phyloP scores from a whole-genome alignment of 2,329 filamentous ascomycete genomes.

The Anisogramma anomala region DNA sequence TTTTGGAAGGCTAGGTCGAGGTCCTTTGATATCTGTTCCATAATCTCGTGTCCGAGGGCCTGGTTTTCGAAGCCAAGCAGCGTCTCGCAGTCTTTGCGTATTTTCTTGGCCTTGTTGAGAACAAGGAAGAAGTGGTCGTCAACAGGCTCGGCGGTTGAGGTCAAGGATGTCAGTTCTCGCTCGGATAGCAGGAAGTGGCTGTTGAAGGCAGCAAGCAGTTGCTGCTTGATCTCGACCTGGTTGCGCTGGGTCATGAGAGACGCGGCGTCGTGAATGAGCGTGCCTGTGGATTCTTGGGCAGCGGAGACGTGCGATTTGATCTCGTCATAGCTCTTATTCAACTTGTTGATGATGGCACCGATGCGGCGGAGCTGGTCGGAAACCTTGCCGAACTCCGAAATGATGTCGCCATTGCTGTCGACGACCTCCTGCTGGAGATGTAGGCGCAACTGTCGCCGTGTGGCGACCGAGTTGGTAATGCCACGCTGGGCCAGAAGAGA shows the following conservation, averaged over 20 bases:
- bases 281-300: constrained; percentile 62
- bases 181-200: constrained; percentile 77
- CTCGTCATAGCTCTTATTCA: constrained; percentile 69
- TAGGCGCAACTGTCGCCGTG: constrained; percentile 65
- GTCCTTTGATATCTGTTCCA: constrained; percentile 79
- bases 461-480: constrained; percentile 63
- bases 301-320: constrained; percentile 68
- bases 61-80: constrained; percentile 85
- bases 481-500: constrained; percentile 62
- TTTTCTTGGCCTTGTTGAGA: constrained; percentile 69
- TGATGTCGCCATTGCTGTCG: constrained; percentile 78
- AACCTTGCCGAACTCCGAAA: constrained; percentile 78
- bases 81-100: constrained; percentile 79
- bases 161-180: constrained; percentile 64
- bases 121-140: constrained; percentile 74
- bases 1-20: constrained; percentile 90
- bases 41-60: constrained; percentile 74
- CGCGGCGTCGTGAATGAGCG: constrained; percentile 67
- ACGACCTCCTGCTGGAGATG: constrained; percentile 88
- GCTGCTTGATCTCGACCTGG: constrained; percentile 69
- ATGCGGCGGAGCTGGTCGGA: constrained; percentile 87
- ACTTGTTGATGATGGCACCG: constrained; percentile 60
- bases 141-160: constrained; percentile 67
- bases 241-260: constrained; percentile 60
- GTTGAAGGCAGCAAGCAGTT: constrained; percentile 64